A percentile compares a stretch with the other conserved stretches of the same genome.
Evolutionary conservation across 352 stramenopile species (phyloP).

Genomic region (Phytophthora pinifolia): DNA sequence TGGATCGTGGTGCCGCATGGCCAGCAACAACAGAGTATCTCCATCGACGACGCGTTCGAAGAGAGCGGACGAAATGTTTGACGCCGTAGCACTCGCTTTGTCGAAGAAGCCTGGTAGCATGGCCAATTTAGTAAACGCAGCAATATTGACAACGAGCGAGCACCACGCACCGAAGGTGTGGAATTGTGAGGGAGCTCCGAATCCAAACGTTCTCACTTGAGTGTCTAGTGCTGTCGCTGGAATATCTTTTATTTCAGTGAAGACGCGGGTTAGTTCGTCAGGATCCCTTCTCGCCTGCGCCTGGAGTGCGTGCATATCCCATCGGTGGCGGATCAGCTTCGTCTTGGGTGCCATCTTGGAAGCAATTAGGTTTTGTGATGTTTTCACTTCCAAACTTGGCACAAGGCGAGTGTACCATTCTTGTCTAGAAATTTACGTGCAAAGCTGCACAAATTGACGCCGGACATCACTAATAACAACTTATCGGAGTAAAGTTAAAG

Average conservation of each 20-base stretch:
- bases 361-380: neutral
- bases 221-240: slow-evolving; percentile 34
- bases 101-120: slow-evolving; percentile 56
- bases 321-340: slow-evolving; percentile 47
- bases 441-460: no score
- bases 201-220: slow-evolving; percentile 42
- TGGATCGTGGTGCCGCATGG: slow-evolving; percentile 46
- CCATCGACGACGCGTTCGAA: slow-evolving; percentile 44
- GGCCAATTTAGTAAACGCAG: neutral
- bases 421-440: no score
- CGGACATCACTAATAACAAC: no score
- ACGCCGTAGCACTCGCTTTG: neutral
- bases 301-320: slow-evolving; percentile 62
- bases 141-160: neutral
- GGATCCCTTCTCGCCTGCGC: slow-evolving; percentile 36
- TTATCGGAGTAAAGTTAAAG: neutral
- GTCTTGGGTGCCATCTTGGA: neutral
- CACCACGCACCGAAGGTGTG: slow-evolving; percentile 42
- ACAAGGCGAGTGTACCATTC: no score
- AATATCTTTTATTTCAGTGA: slow-evolving; percentile 35
- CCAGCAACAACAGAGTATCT: slow-evolving; percentile 56
- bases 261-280: slow-evolving; percentile 38
- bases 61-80: slow-evolving; percentile 13
- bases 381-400: no score
- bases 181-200: slow-evolving; percentile 51